These are phyloP conservation scores for Ceratobasidium sp. DNA, from an alignment of 1,284 basidiomycete species.

Conservation along the genomic window DNA sequence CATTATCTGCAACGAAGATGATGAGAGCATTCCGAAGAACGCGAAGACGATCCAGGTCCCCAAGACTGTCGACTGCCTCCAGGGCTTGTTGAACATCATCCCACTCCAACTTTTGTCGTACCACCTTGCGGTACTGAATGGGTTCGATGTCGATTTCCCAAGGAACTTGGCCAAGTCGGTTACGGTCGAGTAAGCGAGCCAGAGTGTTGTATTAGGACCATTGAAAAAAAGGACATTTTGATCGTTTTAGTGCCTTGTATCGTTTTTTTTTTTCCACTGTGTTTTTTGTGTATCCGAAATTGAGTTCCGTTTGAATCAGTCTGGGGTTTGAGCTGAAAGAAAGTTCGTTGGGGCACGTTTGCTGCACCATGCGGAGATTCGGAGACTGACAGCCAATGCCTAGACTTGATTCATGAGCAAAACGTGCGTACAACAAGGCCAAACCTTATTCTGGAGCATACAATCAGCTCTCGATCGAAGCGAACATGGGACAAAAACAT, in stretches of 20 bases:
- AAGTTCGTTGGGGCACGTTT: neutral
- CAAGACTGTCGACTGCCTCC: conserved; percentile 91
- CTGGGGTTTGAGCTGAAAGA: neutral
- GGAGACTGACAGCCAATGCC: too few relatives aligned
- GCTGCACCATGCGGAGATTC: neutral
- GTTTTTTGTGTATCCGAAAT: conserved; percentile 30
- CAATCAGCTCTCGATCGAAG: too few relatives aligned
- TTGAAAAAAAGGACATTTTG: conserved; percentile 34
- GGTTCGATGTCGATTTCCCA: conserved; percentile 98
- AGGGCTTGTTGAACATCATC: conserved; percentile 96
- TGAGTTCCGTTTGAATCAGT: conserved; percentile 18
- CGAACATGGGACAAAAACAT: too few relatives aligned
- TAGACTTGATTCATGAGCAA: too few relatives aligned
- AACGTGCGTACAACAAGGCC: too few relatives aligned
- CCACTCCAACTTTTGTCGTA: conserved; percentile 96
- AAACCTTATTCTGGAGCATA: too few relatives aligned
- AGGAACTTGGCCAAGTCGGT: conserved; percentile 72
- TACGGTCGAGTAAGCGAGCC: conserved; percentile 44
- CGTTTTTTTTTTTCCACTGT: neutral
- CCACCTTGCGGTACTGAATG: conserved; percentile 94
- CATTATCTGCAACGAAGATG: conserved; percentile 95
- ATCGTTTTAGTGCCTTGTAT: conserved; percentile 9
- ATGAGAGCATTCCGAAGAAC: conserved; percentile 77
- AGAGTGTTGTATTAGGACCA: neutral
- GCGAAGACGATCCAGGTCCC: conserved; percentile 92